A percentile compares a stretch with the other conserved stretches of the same genome.
Conservation (phyloP, 2,329 filamentous ascomycete species). For the Corinectria fuckeliana region DNA sequence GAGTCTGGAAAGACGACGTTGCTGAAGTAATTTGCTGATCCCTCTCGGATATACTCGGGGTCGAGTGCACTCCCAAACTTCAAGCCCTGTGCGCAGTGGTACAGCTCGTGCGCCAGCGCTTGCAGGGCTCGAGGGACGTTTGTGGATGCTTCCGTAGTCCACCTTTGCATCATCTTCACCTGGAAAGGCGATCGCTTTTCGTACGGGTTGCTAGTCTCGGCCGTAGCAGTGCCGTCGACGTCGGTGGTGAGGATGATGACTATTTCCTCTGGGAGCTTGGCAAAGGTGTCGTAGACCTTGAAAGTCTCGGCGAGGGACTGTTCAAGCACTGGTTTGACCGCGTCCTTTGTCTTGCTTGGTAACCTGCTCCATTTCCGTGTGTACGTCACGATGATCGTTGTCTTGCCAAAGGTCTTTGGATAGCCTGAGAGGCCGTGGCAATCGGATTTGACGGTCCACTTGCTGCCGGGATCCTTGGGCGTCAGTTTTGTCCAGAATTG, state of each 20-base stretch:
- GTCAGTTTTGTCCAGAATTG: slow-evolving; percentile 5
- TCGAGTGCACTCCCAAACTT: background rate
- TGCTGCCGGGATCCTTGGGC: background rate
- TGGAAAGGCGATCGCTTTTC: slow-evolving; percentile 10
- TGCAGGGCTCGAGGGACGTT: slow-evolving; percentile 12
- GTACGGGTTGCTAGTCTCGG: slow-evolving; percentile 16
- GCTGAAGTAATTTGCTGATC: slow-evolving; percentile 26
- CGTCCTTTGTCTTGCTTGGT: background rate
- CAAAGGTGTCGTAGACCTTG: slow-evolving; percentile 10
- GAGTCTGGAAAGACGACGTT: slow-evolving; percentile 19
- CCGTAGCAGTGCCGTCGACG: background rate
- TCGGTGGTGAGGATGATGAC: slow-evolving; percentile 15
- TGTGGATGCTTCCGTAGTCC: slow-evolving; percentile 7
- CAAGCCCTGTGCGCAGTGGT: slow-evolving; percentile 21
- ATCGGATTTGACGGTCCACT: slow-evolving; percentile 8
- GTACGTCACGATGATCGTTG: slow-evolving; percentile 17
- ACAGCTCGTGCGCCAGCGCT: slow-evolving; percentile 21
- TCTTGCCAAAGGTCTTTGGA: slow-evolving; percentile 9
- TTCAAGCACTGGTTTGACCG: slow-evolving; percentile 14
- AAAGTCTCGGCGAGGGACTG: slow-evolving; percentile 10
- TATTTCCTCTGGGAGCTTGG: slow-evolving; percentile 7
- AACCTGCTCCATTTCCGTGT: slow-evolving; percentile 10
- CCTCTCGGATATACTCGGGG: slow-evolving; percentile 12
- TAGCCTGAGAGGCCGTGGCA: slow-evolving; percentile 16
- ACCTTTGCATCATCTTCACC: slow-evolving; percentile 5